Base-by-base conservation (phyloP, 2,329 filamentous ascomycete species). In the Talaromyces albobiverticillius region DNA sequence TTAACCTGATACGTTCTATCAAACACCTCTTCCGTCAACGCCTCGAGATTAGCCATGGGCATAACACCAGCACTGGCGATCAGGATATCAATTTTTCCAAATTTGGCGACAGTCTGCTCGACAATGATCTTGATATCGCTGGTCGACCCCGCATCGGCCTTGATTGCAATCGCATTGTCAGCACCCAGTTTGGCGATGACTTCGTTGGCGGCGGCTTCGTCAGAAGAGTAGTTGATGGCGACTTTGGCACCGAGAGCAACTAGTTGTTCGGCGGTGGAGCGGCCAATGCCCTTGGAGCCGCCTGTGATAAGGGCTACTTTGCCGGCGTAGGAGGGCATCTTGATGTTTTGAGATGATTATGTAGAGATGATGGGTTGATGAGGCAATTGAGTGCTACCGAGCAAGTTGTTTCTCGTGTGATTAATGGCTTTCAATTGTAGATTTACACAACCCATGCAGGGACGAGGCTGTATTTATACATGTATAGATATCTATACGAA, bases 41-140 rank as follows among this genome's bases (percentile, higher is more conserved):
- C 61, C 31, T 77, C 75, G 13, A 85, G 69, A 46, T 76, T 74
- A n/a, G 70, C 73, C 69, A 81, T 75, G 2, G 69, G 69, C 67
- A 83, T 70, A 3, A 78, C 62, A 0, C 77, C 84, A 0, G 83
- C 82, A 57, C 82, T 84, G 2, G 78, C 72, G 43, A 86, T 71
- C 3, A 86, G 58, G 34, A 85, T 76, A 68, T 87, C 83, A 59
- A 87, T 79, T 56, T 76, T 76, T 23, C 78, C 78, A 58, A 80
- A 84, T 40, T 71, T 73, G 2, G 71, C 60, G 1, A 85, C 71
- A 0, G 79, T 73, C 6, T 71, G 68, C 1, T 74, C 64, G 16
- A 86, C 74, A 4, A 86, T 72, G 14, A 64, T 65, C n/a, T 76
- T 72, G 51, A 82, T 71, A 9, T 76, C 78, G 0, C 63, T 29